Evolutionary conservation across 192 early-diverging fungal genomes (phyloP), one percentile per base, ranked within the genome.

Genomic region (Gigaspora rosea): DNA sequence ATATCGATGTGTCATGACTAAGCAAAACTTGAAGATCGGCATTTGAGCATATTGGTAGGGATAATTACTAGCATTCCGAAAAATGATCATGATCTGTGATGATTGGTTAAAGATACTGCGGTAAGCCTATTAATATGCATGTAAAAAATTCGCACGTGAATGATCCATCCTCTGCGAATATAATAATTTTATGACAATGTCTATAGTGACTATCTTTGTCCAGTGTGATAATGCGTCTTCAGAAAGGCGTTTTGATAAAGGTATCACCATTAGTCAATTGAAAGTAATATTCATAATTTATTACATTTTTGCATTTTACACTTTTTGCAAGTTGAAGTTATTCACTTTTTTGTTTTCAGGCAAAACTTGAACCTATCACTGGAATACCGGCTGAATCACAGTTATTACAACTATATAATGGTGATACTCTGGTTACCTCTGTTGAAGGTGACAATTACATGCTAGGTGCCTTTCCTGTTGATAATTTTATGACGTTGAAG

Each of bases 151-250:
- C 7, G 41, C 27, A 27, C 27, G 27, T 27, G 27, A 27, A 27
- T 27, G 27, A 27, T 27, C 27, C 27, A 27, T 27, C 27, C 27
- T 27, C 27, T 27, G 27, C 27, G 27, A 27, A 27, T 27, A 27
- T 1, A 27, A 27, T 27, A 27, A 27, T 27, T 27, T 41, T 18
- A 54, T 13, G 18, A 32, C 18, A 20, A 91, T 87, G 88, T 88
- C 95, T 6, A 91, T 96, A n/a, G 91, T 98, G 52, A 98, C 91
- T 12, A 79, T 98, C 57, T 96, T 96, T 83, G 92, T 98, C 16
- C 89, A 91, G 48, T 93, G 90, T 77, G 90, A 95, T 50, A 92
- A 90, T 73, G 86, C 91, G 71, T 85, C 87, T 68, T 93, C 94
- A 13, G 97, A 99, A 86, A 86, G 96, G 65, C 88, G 97, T 3